Percentiles rank a stretch among this genome's conserved stretches.
phyloP scores from a whole-genome alignment of 495 filamentous ascomycete species.

The Podospora fimiseda region DNA sequence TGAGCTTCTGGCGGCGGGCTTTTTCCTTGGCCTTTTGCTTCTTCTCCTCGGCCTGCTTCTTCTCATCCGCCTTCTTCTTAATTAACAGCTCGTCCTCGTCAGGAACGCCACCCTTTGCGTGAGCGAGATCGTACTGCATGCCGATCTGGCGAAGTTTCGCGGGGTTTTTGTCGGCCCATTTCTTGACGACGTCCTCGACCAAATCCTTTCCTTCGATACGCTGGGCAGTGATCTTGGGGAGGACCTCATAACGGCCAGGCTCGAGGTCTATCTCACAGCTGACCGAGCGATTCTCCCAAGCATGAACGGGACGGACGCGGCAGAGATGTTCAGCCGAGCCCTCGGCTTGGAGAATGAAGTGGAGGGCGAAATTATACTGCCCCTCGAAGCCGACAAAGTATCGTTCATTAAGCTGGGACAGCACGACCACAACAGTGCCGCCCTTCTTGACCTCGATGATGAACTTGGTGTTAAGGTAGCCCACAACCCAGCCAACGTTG shows the following conservation, averaged over 20 bases:
- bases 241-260: slow-evolving; percentile 69
- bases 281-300: slow-evolving; percentile 67
- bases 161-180: slow-evolving; percentile 54
- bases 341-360: slow-evolving; percentile 75
- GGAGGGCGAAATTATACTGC: slow-evolving; percentile 68
- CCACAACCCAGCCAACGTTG: slow-evolving; percentile 78
- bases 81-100: slow-evolving; percentile 50
- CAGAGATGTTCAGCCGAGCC: slow-evolving; percentile 80
- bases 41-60: slow-evolving; percentile 29
- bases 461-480: slow-evolving; percentile 83
- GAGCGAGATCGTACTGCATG: slow-evolving; percentile 75
- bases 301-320: slow-evolving; percentile 55
- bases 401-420: slow-evolving; percentile 76
- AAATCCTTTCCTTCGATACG: slow-evolving; percentile 44
- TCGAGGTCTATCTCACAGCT: slow-evolving; percentile 78
- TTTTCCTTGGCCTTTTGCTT: slow-evolving; percentile 28
- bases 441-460: slow-evolving; percentile 58
- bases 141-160: slow-evolving; percentile 82
- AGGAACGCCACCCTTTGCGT: slow-evolving; percentile 65
- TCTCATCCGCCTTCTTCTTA: slow-evolving; percentile 37
- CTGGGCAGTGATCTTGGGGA: slow-evolving; percentile 72
- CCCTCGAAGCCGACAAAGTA: slow-evolving; percentile 81
- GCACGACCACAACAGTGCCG: slow-evolving; percentile 68
- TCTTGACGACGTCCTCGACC: slow-evolving; percentile 62
- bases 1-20: slow-evolving; percentile 15